A percentile compares a stretch with the other conserved stretches of the same genome.
These are phyloP conservation scores for Leishmania tarentolae DNA, from an alignment of 208 protist genomes.

Conservation along the genomic window DNA sequence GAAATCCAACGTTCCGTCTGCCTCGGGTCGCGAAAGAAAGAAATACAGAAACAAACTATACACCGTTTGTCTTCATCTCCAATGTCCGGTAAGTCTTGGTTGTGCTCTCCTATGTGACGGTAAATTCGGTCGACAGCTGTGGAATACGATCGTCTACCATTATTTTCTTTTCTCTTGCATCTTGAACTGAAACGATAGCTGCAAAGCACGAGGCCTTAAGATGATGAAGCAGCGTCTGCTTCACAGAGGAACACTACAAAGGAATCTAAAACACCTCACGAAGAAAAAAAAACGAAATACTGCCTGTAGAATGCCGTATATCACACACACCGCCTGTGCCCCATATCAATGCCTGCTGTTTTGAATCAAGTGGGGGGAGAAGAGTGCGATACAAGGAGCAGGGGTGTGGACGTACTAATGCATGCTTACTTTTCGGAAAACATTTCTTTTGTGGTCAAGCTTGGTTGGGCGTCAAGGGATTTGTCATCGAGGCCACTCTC, in stretches of 20 bases:
- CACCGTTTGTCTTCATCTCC: not conserved
- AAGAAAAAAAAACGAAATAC: not conserved
- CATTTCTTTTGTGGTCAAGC: slow-evolving; percentile 62
- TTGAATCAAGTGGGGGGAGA: not conserved
- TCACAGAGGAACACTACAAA: not conserved
- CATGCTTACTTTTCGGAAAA: slow-evolving; percentile 33
- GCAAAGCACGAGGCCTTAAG: not conserved
- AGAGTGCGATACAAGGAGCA: not conserved
- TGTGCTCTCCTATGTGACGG: not conserved
- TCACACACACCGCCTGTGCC: not conserved
- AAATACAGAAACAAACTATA: no score
- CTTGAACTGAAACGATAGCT: not conserved
- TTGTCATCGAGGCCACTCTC: slow-evolving; percentile 41
- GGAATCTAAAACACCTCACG: not conserved
- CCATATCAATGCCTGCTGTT: not conserved
- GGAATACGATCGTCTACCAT: not conserved
- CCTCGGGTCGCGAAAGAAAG: not conserved
- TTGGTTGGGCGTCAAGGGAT: slow-evolving; percentile 40
- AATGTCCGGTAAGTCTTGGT: not conserved
- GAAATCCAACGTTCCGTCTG: not conserved
- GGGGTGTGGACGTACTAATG: slow-evolving; percentile 5
- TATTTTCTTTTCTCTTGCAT: not conserved
- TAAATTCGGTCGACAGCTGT: not conserved
- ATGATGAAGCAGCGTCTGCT: not conserved
- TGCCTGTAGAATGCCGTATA: not conserved